Percentiles rank a stretch among this genome's conserved stretches.
These are phyloP conservation scores for Diaporthe ilicicola DNA, from an alignment of 2,329 filamentous ascomycete genomes.

Conservation along the genomic window DNA sequence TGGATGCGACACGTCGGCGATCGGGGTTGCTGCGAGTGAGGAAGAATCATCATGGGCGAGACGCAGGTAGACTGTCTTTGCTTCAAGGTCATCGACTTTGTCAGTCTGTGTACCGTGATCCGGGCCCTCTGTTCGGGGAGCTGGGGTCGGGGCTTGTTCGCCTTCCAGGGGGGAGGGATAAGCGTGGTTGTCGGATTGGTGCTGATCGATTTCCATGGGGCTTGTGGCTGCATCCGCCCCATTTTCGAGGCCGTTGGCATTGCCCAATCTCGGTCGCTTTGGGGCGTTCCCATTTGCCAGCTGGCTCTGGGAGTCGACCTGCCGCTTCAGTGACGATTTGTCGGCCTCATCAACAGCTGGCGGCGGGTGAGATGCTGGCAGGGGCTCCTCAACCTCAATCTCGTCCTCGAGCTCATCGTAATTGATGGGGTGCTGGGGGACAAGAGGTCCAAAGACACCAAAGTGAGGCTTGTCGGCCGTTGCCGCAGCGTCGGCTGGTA, in stretches of 20 bases:
- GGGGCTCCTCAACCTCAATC: constrained; percentile 42
- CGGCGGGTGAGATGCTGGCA: constrained; percentile 36
- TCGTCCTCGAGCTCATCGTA: constrained; percentile 48
- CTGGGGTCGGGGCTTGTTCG: constrained; percentile 61
- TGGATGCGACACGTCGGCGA: constrained; percentile 45
- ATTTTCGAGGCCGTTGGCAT: constrained; percentile 55
- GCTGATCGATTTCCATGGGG: constrained; percentile 67
- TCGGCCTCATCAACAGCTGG: constrained; percentile 42
- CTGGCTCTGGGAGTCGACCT: constrained; percentile 54
- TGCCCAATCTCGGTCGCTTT: constrained; percentile 68
- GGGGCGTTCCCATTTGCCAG: constrained; percentile 64
- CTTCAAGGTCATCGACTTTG: constrained; percentile 67
- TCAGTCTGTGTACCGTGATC: constrained; percentile 72
- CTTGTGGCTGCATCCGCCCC: constrained; percentile 60
- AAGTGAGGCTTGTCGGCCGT: constrained; percentile 54
- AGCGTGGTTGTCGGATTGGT: constrained; percentile 62
- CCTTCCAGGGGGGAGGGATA: constrained; percentile 72
- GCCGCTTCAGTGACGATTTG: constrained; percentile 60
- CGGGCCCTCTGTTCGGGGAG: constrained; percentile 66
- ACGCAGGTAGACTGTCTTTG: constrained; percentile 68
- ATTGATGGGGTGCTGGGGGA: constrained; percentile 53
- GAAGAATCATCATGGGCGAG: constrained; percentile 55
- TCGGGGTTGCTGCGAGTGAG: constrained; percentile 46
- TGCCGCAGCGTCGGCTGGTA: constrained; percentile 57
- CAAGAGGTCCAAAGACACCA: constrained; percentile 66